Percentiles rank a stretch among this genome's conserved stretches.
Evolutionary conservation across 2,329 filamentous ascomycete genomes (phyloP).

Genomic region (Aureobasidium sp.): DNA sequence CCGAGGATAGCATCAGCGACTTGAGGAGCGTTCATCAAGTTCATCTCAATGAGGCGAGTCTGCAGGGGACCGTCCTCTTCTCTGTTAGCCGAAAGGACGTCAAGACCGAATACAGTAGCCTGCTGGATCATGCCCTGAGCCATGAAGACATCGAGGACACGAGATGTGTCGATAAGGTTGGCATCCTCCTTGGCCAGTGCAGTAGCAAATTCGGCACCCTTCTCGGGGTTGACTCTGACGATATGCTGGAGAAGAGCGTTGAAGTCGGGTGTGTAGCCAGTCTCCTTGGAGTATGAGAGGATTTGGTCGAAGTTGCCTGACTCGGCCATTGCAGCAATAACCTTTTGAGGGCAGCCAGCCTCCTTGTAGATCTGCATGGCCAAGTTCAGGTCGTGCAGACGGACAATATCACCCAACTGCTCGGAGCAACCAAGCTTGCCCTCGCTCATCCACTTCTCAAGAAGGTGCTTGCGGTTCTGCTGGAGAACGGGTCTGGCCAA

Average conservation of each 20-base stretch:
- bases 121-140: conserved; percentile 97
- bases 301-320: conserved; percentile 97
- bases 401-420: conserved; percentile 89
- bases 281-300: conserved; percentile 76
- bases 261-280: conserved; percentile 91
- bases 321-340: conserved; percentile 89
- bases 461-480: conserved; percentile 87
- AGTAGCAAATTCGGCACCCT: conserved; percentile 91
- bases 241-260: conserved; percentile 88
- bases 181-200: conserved; percentile 81
- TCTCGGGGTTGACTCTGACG: conserved; percentile 82
- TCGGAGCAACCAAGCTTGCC: conserved; percentile 95
- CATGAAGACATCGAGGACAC: conserved; percentile 96
- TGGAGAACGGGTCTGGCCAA: conserved; percentile 84
- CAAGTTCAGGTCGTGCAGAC: conserved; percentile 78
- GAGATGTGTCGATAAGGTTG: conserved; percentile 83
- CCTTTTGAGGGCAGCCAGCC: conserved; percentile 85
- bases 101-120: conserved; percentile 93
- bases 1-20: conserved; percentile 96
- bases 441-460: conserved; percentile 97
- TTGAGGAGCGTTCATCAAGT: conserved; percentile 89
- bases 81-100: conserved; percentile 89
- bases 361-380: conserved; percentile 85
- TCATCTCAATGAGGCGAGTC: conserved; percentile 95
- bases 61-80: conserved; percentile 90